Evolutionary conservation across 441 rosid genomes (phyloP).

Genomic region (Pelargonium myrrhifolium): DNA sequence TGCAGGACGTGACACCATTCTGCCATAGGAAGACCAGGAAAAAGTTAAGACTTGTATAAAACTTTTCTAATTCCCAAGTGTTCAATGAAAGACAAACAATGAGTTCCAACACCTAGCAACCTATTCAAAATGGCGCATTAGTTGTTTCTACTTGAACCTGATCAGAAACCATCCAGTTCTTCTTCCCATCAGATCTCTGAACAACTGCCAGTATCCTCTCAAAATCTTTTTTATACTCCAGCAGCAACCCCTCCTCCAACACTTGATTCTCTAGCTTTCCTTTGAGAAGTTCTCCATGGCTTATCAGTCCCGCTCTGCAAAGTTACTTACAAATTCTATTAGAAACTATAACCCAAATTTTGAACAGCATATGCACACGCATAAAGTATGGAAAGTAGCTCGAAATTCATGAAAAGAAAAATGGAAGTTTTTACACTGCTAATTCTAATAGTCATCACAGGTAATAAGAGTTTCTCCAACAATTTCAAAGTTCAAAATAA

Average conservation of each 20-base stretch:
- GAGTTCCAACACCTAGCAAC: conserved; percentile 41
- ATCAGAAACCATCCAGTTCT: conserved; percentile 98
- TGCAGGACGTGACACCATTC: conserved; percentile 68
- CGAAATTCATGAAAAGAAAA: too few species aligned
- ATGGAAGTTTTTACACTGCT: too few species aligned
- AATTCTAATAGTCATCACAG: too few species aligned
- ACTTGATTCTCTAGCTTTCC: conserved; percentile 58
- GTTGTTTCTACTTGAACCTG: conserved; percentile 63
- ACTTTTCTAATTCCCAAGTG: conserved; percentile 14
- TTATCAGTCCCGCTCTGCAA: conserved; percentile 48
- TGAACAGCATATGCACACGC: too few species aligned
- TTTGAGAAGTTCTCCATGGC: conserved; percentile 57
- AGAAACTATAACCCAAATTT: background rate
- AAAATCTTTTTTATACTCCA: conserved; percentile 83
- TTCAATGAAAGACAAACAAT: conserved; percentile 7
- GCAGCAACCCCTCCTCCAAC: conserved; percentile 56
- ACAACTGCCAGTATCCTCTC: conserved; percentile 74
- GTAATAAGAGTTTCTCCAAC: too few species aligned
- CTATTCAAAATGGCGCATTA: conserved; percentile 37
- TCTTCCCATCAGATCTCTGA: conserved; percentile 86
- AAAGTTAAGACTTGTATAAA: conserved; percentile 1
- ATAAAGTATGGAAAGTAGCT: too few species aligned
- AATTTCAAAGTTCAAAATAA: too few species aligned
- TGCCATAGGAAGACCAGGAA: conserved; percentile 25
- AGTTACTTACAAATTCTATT: conserved; percentile 16